Base-by-base conservation (phyloP, 1,139 yeast species). In the Diutina sp. region DNA sequence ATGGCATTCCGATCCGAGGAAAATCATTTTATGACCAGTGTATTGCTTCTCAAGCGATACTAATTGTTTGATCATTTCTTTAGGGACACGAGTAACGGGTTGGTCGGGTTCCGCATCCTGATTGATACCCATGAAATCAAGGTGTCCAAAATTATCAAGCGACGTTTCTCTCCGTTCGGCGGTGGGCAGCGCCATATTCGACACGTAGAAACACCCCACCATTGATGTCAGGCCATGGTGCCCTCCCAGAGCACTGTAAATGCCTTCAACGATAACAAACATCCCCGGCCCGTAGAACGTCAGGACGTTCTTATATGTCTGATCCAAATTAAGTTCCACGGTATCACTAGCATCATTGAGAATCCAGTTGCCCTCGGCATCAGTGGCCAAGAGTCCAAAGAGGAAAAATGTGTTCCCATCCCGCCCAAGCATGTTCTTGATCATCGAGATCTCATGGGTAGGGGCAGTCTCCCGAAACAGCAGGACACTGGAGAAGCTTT, bases 121-220 rank as follows among this genome's bases (percentile, higher is more conserved):
- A 55, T 73, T 72, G n/a, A 87, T 74, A 1, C 95, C 93, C 65
- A 87, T 72, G 62, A 90, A 85, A 67, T 93, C 98, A 29, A 89
- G 66, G 62, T 86, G 79, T 0, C 97, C 97, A 60, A 83, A 85
- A 1, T 85, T 84, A 48, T 85, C 91, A 57, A 84, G 66, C 0
- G 95, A 77, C 1, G 65, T 67, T 16, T 79, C 84, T 59, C 98
- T 74, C 61, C 80, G 75, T 66, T 93, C 99, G 2, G 90, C 86
- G 0, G 95, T 91, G 1, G 99, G 99, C 59, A 90, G 97, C 1
- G 88, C 88, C 56, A 91, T 76, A 14, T 87, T 80, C 46, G 87
- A 79, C 1, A 87, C 96, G 60, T 86, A 83, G 65, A 93, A 90
- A 55, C 75, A 71, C 3, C 80, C 80, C 32, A 78, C 76, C 35